These are phyloP conservation scores for Amesomyces nigricolor DNA, from an alignment of 2,329 filamentous ascomycete species.

Conservation along the genomic window DNA sequence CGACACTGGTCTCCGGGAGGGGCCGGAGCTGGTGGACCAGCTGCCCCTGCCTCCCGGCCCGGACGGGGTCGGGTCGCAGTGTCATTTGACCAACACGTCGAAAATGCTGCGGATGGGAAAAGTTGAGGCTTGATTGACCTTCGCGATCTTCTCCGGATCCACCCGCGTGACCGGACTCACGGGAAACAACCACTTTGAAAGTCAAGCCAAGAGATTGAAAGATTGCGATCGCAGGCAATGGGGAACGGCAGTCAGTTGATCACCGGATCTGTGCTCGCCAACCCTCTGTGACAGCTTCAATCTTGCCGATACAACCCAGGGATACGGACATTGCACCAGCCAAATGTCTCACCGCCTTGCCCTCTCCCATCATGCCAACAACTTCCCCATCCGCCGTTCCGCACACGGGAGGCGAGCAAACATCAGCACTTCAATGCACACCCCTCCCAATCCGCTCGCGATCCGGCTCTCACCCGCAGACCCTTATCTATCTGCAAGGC, in stretches of 20 bases:
- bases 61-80: background rate
- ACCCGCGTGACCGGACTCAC: background rate
- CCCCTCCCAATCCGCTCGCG: background rate
- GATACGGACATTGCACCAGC: too few relatives aligned
- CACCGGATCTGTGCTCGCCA: too few relatives aligned
- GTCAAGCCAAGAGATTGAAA: background rate
- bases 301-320: too few relatives aligned
- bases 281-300: too few relatives aligned
- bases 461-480: background rate
- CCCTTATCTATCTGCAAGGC: constrained; percentile 5
- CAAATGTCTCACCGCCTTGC: too few relatives aligned
- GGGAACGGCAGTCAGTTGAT: too few relatives aligned
- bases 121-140: background rate
- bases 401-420: too few relatives aligned
- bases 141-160: background rate
- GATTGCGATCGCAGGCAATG: too few relatives aligned
- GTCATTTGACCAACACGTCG: constrained; percentile 18
- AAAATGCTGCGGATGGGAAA: constrained; percentile 1
- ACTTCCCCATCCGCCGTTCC: too few relatives aligned
- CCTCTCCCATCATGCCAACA: too few relatives aligned
- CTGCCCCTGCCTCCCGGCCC: background rate
- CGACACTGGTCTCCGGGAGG: background rate
- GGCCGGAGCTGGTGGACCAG: background rate
- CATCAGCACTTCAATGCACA: too few relatives aligned
- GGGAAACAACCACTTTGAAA: background rate